Evolutionary conservation across 306 rosid genomes (phyloP), one percentile per base, ranked within the genome.

Genomic region (Albizia julibrissin): DNA sequence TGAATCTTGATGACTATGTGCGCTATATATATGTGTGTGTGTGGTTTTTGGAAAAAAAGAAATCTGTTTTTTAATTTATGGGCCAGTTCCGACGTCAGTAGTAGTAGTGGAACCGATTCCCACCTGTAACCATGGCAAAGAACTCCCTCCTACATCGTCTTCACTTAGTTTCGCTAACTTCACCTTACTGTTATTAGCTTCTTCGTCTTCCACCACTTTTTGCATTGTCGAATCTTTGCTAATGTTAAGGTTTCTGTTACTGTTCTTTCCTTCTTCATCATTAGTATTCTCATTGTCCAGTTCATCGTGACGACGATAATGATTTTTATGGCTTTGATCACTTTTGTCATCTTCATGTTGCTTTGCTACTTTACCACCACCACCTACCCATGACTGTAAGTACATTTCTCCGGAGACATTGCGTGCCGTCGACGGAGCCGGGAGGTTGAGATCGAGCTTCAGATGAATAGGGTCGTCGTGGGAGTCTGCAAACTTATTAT

Each of bases 71-170:
- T 54, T 1, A 40, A 40, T 14, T 50, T 69, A 88, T 14, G 89
- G 86, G 77, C 89, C 91, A 80, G 86, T 82, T 37, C 85, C 89
- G 24, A 90, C 89, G 77, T 91, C 91, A 52, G 90, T 86, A 29
- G 90, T 87, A 31, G 93, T 84, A 84, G 24, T 21, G 27, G 98
- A 87, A 85, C 96, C 92, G 39, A 95, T 89, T 77, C 98, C 99
- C 62, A 95, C 93, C 80, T 95, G 98, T 89, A 95, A 86, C 99
- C 99, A 95, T 56, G 93, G 91, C 6, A 97, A 91, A 74, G 94
- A 89, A 82, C 85, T 89, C 59, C 92, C 94, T 87, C 86, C 87
- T 50, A 71, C 79, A 69, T 73, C 92, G 42, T 95, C 96, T 85
- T 93, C 98, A 86, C 99, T 87, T 47, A 95, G 89, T 87, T 95